These are phyloP conservation scores for Mycena sanguinolenta DNA, from an alignment of 768 basidiomycete genomes.

Conservation along the genomic window DNA sequence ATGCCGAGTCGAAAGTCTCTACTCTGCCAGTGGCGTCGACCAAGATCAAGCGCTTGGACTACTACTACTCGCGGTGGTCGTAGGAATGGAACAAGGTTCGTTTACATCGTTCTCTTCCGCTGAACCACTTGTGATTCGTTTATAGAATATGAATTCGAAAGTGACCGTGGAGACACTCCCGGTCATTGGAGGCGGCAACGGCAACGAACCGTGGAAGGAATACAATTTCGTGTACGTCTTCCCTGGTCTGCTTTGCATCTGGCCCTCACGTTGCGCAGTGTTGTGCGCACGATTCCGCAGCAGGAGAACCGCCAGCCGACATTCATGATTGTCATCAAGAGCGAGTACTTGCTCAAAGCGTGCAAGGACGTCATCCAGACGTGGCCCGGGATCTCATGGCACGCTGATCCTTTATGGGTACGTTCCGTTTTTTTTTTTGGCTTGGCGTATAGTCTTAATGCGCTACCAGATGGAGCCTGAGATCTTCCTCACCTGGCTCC, in stretches of 20 bases:
- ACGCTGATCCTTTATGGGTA: constrained; percentile 69
- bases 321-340: constrained; percentile 70
- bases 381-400: constrained; percentile 75
- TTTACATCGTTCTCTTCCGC: neutral
- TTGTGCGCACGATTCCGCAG: constrained; percentile 65
- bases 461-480: constrained; percentile 65
- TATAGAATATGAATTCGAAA: constrained; percentile 66
- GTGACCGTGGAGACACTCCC: constrained; percentile 63
- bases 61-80: constrained; percentile 70
- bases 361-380: constrained; percentile 70
- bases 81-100: constrained; percentile 67
- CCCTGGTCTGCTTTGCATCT: neutral
- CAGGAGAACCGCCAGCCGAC: constrained; percentile 55
- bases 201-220: constrained; percentile 69
- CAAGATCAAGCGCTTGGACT: constrained; percentile 72
- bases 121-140: neutral
- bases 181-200: constrained; percentile 50
- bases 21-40: constrained; percentile 59
- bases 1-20: constrained; percentile 48
- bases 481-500: constrained; percentile 66
- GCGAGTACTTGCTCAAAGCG: constrained; percentile 67
- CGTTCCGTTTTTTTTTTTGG: neutral
- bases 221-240: constrained; percentile 63
- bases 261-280: constrained; percentile 44
- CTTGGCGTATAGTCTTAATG: neutral